These are phyloP conservation scores for Chytriomyces hyalinus DNA, from an alignment of 192 early-diverging fungal species.

Conservation along the genomic window DNA sequence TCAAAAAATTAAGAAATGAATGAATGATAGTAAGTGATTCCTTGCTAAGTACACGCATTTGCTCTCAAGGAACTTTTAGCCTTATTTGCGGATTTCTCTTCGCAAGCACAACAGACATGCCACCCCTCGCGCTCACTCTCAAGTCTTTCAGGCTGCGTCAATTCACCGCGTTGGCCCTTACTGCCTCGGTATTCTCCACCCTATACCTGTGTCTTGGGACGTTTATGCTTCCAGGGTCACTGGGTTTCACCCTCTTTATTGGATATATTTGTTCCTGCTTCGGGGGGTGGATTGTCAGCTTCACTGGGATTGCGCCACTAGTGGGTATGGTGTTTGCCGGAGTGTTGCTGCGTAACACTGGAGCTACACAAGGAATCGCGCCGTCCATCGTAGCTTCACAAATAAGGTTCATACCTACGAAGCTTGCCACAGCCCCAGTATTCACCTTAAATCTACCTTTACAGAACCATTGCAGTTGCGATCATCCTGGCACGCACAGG, in stretches of 20 bases:
- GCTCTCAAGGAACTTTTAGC: too few relatives aligned
- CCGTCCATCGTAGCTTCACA: not conserved
- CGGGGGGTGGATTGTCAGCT: not conserved
- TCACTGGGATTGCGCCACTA: not conserved
- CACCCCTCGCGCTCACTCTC: too few relatives aligned
- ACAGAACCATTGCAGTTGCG: slow-evolving; percentile 9
- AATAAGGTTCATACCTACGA: not conserved
- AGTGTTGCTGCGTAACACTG: not conserved
- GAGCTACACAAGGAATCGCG: not conserved
- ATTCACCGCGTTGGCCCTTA: not conserved
- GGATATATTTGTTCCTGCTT: not conserved
- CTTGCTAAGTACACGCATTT: too few relatives aligned
- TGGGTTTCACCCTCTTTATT: slow-evolving; percentile 9
- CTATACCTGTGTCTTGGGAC: not conserved
- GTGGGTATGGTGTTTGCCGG: slow-evolving; percentile 6
- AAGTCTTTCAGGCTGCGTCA: not conserved
- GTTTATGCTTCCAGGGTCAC: not conserved
- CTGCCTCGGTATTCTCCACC: not conserved
- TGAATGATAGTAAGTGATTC: too few relatives aligned
- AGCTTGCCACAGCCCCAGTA: not conserved
- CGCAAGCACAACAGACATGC: too few relatives aligned
- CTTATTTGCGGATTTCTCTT: too few relatives aligned
- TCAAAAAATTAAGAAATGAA: too few relatives aligned
- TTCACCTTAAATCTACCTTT: not conserved
- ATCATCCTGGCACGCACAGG: slow-evolving; percentile 9